Base-by-base conservation (phyloP, 139 green algal genomes). In the Deuterostichococcus epilithicus region DNA sequence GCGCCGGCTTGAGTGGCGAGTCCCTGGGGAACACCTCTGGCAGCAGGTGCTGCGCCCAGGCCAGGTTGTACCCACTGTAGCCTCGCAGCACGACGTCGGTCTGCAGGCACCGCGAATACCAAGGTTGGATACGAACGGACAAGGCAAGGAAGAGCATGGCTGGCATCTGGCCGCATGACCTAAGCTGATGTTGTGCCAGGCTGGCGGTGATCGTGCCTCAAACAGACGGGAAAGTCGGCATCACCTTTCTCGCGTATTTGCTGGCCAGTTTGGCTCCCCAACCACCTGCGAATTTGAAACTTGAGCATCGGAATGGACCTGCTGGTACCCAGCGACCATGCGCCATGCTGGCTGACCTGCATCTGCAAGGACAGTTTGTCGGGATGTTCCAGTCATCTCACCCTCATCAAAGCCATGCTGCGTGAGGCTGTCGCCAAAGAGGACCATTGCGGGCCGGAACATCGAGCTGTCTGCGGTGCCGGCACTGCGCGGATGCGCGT, bases 11-110 rank as follows among this genome's bases (percentile, higher is more conserved):
- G 45, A 42, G 4, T 13, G 3, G 52, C 3, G 2, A 4, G 23
- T 34, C 30, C 5, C 22, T 3, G 3, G 87, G 86, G 63, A 95
- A 90, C 0, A 96, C 58, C 3, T 79, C 72, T 8, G 76, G 25
- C 32, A 95, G 72, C 8, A 95, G 23, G 42, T 85, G 67, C 26
- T 84, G 13, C 2, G 88, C 92, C 94, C 92, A 98, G 22, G 88
- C 79, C 2, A 88, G 92, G 85, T 98, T 98, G 82, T 98, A 98
- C 3, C 94, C 94, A 38, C 87, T 90, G 69, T 92, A 91, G n/a
- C 92, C 94, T 2, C 94, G 77, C 78, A 91, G 91, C 22, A 97
- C 63, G 5, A 98, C 84, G 52, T 97, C 93, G 13, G 69, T 78
- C 59, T 76, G 60, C 85, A 33, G 47, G 70, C 44, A 77, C n/a